Base-by-base conservation (phyloP, 2,329 filamentous ascomycete species). In the Penicillium verrucosum region DNA sequence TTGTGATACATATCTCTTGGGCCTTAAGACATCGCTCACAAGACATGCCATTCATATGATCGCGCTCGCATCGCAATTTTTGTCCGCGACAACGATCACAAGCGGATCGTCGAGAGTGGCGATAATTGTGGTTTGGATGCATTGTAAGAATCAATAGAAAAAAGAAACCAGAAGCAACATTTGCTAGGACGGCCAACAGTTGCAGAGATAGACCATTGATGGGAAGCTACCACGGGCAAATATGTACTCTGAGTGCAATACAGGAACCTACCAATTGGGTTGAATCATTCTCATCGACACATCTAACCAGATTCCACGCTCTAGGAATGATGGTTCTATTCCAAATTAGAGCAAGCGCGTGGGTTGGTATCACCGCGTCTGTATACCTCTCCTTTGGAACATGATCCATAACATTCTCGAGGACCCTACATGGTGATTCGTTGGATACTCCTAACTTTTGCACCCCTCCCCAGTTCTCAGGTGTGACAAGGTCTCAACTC, bases 41-140 rank as follows among this genome's bases (percentile, higher is more conserved):
- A 18, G 63, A 65, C 53, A 56, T 58, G 29, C 63, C 60, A 50
- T 60, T 57, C 23, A 60, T 48, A 38, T 60, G 62, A 38, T 61
- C 62, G 23, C 64, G 63, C 38, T 66, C 63, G 53, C 64, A 66
- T 16, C 64, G 59, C 10, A 66, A 43, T 38, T 66, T 66, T 38
- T 65, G 65, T 23, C 64, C 64, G 18, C 64, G 64, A 42, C 64
- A 66, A 41, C 63, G 55, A 59, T 66, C 63, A 25, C 64, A 66
- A 18, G 64, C 64, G 1, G 64, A 66, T 16, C 64, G 43, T 41
- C 64, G 59, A 27, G 64, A 66, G 36, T 66, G 64, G 11, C 64
- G 53, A 44, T 66, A 65, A 32, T 61, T 65, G 7, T 58, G 27
- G 36, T 46, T 45, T 23, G 62, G 41, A 21, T 65, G 62, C 63